Evolutionary conservation across 2,329 filamentous ascomycete species (phyloP).

Genomic region (Arachnomyces sp.): DNA sequence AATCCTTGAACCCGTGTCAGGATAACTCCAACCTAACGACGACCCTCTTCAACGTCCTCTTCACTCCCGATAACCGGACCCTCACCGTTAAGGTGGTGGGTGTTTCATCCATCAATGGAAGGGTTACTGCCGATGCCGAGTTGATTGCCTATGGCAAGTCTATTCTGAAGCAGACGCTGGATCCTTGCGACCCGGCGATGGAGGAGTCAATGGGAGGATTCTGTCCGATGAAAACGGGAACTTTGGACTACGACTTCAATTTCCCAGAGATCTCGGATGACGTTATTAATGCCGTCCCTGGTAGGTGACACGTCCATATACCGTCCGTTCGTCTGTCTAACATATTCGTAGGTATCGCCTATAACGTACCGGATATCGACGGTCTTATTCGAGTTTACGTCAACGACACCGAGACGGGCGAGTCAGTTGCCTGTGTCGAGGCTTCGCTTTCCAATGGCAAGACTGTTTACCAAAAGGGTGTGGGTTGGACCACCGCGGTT

Average conservation of each 20-base stretch:
- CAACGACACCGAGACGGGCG: slow-evolving; percentile 56
- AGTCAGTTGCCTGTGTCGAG: slow-evolving; percentile 75
- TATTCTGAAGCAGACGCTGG: slow-evolving; percentile 56
- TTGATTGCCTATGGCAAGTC: slow-evolving; percentile 77
- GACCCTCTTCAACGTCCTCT: slow-evolving; percentile 73
- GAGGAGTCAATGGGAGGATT: slow-evolving; percentile 54
- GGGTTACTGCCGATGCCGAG: slow-evolving; percentile 66
- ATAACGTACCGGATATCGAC: slow-evolving; percentile 83
- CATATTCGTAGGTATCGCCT: slow-evolving; percentile 60
- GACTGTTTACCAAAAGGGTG: slow-evolving; percentile 78
- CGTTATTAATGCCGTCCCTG: slow-evolving; percentile 60
- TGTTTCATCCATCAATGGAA: slow-evolving; percentile 74
- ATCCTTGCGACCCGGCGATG: slow-evolving; percentile 61
- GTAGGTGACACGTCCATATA: slow-evolving; percentile 29
- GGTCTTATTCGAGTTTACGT: slow-evolving; percentile 75
- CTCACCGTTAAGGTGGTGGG: slow-evolving; percentile 68
- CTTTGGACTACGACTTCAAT: slow-evolving; percentile 68
- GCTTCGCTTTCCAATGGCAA: slow-evolving; percentile 83
- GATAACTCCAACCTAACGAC: slow-evolving; percentile 77
- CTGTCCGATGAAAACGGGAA: slow-evolving; percentile 83
- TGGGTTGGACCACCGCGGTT: slow-evolving; percentile 82
- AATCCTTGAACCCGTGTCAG: slow-evolving; percentile 78
- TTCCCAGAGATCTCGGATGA: slow-evolving; percentile 47
- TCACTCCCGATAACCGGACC: slow-evolving; percentile 57
- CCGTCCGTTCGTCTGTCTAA: slow-evolving; percentile 1